phyloP scores from a whole-genome alignment of 2,329 filamentous ascomycete species.

The Colletotrichum melonis region DNA sequence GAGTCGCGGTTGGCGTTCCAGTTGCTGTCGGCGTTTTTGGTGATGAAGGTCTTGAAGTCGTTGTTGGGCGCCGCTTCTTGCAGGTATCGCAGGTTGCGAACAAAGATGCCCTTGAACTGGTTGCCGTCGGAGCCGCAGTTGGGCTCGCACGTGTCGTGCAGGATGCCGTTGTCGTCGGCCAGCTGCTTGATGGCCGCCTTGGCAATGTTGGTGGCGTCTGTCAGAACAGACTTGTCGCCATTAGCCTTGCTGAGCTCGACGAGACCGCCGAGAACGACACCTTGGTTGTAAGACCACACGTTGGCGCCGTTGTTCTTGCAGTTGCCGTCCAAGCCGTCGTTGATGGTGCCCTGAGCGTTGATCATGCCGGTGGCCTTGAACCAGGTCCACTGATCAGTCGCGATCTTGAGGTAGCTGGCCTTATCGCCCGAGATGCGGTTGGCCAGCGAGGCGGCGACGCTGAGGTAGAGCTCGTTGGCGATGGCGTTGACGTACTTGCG shows the following conservation, averaged over 20 bases:
- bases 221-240: constrained; percentile 52
- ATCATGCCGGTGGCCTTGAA: constrained; percentile 63
- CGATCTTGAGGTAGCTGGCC: constrained; percentile 58
- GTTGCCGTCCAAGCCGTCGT: constrained; percentile 60
- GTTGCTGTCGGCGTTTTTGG: constrained; percentile 72
- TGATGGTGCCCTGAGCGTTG: constrained; percentile 61
- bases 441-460: constrained; percentile 63
- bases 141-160: constrained; percentile 61
- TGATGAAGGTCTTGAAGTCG: constrained; percentile 65
- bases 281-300: constrained; percentile 69
- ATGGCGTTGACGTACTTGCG: constrained; percentile 64
- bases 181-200: constrained; percentile 61
- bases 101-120: constrained; percentile 80
- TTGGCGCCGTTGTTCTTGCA: constrained; percentile 64
- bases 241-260: constrained; percentile 62
- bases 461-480: constrained; percentile 68
- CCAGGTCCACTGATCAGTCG: constrained; percentile 64
- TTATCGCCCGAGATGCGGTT: constrained; percentile 55
- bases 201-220: constrained; percentile 60
- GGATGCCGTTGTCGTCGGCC: constrained; percentile 56
- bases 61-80: constrained; percentile 61
- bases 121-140: constrained; percentile 61
- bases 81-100: constrained; percentile 71
- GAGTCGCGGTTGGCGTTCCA: constrained; percentile 69
- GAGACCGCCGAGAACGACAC: constrained; percentile 66